These are phyloP conservation scores for Coemansia sp. DNA, from an alignment of 192 early-diverging fungal genomes.

Conservation along the genomic window DNA sequence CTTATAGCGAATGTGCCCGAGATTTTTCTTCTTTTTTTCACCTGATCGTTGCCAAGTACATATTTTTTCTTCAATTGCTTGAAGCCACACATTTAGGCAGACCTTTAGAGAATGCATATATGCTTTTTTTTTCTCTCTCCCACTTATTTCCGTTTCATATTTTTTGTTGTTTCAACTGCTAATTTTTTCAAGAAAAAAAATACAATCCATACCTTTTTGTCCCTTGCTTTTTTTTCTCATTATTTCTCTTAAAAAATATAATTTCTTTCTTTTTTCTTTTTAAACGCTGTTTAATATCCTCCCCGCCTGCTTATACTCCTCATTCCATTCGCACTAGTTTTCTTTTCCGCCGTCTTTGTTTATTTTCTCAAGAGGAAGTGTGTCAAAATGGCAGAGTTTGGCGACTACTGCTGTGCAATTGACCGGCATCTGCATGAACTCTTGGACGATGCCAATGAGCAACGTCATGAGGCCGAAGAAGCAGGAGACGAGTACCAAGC, in stretches of 20 bases:
- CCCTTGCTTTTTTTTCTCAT: background rate
- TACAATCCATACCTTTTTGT: too few species aligned
- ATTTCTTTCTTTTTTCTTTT: too few species aligned
- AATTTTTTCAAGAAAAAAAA: too few species aligned
- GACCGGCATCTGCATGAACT: constrained; percentile 53
- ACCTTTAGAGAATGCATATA: background rate
- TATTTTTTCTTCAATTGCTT: background rate
- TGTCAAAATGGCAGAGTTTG: constrained; percentile 24
- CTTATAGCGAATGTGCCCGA: background rate
- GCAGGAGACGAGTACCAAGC: constrained; percentile 36
- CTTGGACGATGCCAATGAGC: constrained; percentile 45
- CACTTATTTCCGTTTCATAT: too few species aligned
- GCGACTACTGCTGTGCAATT: constrained; percentile 53
- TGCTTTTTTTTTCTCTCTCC: too few species aligned
- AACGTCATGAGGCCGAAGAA: constrained; percentile 25
- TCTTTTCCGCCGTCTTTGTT: too few species aligned
- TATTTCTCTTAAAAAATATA: background rate
- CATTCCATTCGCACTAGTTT: too few species aligned
- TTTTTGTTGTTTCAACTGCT: too few species aligned
- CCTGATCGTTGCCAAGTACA: background rate
- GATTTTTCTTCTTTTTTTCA: background rate
- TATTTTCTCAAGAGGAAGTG: too few species aligned
- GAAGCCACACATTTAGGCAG: background rate
- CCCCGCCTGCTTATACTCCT: too few species aligned
- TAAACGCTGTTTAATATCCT: too few species aligned